These are phyloP conservation scores for Sphaerostilbella broomeana DNA, from an alignment of 2,329 filamentous ascomycete genomes.

Conservation along the genomic window DNA sequence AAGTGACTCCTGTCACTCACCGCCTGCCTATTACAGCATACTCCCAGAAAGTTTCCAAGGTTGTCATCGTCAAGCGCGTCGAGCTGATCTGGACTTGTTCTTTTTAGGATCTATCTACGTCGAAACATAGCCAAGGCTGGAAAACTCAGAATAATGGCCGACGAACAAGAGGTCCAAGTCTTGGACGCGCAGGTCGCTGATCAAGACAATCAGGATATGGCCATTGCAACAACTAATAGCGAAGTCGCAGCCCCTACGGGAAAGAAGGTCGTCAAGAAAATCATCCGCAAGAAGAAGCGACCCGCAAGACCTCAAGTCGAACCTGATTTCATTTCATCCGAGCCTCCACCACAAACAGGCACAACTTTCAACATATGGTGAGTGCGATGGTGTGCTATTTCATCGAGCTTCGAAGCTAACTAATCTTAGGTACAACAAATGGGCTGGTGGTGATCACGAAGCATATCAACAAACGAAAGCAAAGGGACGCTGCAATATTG, in stretches of 20 bases:
- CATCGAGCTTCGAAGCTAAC: neutral
- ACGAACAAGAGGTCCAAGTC: conserved; percentile 21
- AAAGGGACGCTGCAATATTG: conserved; percentile 79
- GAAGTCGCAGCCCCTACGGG: conserved; percentile 42
- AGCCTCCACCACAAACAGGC: conserved; percentile 85
- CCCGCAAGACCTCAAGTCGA: conserved; percentile 91
- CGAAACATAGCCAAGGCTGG: too few species aligned
- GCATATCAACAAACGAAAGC: conserved; percentile 85
- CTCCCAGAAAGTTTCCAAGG: conserved; percentile 15
- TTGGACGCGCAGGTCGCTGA: conserved; percentile 20
- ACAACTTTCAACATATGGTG: conserved; percentile 75
- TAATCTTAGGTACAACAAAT: conserved; percentile 92
- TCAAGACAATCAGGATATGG: conserved; percentile 26
- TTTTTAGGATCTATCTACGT: too few species aligned
- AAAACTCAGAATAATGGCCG: conserved; percentile 29
- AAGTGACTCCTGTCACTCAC: conserved; percentile 24
- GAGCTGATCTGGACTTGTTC: too few species aligned
- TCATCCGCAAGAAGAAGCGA: conserved; percentile 82
- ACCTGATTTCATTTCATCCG: conserved; percentile 70
- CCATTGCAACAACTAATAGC: conserved; percentile 32
- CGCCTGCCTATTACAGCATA: conserved; percentile 22
- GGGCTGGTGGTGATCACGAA: conserved; percentile 90
- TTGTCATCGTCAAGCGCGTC: too few species aligned
- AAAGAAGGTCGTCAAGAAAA: conserved; percentile 71
- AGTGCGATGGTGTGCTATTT: neutral